Conservation (phyloP, 1,284 basidiomycete genomes). For the Microbotryum intermedium region DNA sequence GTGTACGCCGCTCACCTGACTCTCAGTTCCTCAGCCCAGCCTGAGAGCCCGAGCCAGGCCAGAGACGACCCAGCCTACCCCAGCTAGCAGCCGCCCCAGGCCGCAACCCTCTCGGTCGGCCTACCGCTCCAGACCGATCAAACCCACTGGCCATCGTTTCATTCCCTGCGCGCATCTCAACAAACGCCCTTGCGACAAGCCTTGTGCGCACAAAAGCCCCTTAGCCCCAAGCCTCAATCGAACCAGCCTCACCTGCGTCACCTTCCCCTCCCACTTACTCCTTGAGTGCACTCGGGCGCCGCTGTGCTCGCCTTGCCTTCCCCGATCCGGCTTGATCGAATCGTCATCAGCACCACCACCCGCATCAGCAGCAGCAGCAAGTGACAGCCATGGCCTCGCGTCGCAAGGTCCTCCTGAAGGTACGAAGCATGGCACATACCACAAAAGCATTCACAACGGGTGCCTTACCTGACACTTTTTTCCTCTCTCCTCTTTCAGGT, state of each 20-base stretch:
- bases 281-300: too few species aligned
- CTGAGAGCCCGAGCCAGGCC: too few species aligned
- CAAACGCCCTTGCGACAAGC: not conserved
- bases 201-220: not conserved
- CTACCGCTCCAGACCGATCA: too few species aligned
- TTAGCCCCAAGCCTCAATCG: not conserved
- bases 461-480: conserved; percentile 4
- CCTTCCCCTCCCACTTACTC: not conserved
- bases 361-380: too few species aligned
- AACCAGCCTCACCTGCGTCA: not conserved
- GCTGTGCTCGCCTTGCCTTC: not conserved
- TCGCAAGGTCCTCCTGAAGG: conserved; percentile 84
- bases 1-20: too few species aligned
- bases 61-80: too few species aligned
- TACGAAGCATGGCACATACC: conserved; percentile 37
- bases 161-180: too few species aligned
- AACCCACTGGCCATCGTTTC: too few species aligned
- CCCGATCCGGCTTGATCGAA: not conserved
- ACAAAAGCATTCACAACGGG: not conserved
- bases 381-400: conserved; percentile 45
- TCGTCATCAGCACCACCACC: not conserved
- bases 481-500: conserved; percentile 50
- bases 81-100: too few species aligned
- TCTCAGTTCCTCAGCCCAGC: too few species aligned
- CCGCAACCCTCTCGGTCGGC: too few species aligned